Evolutionary conservation across 805 yeast species (phyloP), one percentile per base, ranked within the genome.

Genomic region (Saccharomycopsis schoenii): DNA sequence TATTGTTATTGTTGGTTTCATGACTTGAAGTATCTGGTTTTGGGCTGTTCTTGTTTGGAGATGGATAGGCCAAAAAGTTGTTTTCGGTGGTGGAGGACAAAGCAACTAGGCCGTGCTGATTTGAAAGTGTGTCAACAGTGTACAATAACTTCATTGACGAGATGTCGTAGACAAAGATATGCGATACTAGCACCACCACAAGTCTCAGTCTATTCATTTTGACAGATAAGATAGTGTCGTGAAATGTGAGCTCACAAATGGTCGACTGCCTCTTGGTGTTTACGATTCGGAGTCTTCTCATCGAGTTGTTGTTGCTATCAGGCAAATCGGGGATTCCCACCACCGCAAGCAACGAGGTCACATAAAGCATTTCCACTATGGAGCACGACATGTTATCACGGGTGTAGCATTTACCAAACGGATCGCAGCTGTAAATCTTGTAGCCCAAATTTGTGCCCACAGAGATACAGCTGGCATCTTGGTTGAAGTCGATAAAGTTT

Each of bases 261-360:
- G 77, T 73, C 0, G 81, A 70, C 61, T 74, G 72, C 64, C 72
- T 75, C 70, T 89, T 89, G 1, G 97, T 89, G 73, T 94, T 94
- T 61, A 92, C 77, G 59, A 93, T 84, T 68, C 85, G 84, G 62
- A 93, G 78, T 65, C 91, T 83, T 63, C 97, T 78, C n/a, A 96
- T 96, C 9, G 89, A 83, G 68, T 83, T 77, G 3, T 78, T 72
- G 34, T 21, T 47, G 34, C 21, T 47, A 21, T 47, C 52, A 1
- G 86, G 81, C 62, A 81, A 86, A 62, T 85, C 89, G 0, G 91
- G 91, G 40, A 83, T 69, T 0, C 87, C 89, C n/a, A 87, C 90
- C 14, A 85, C 75, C 4, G 89, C 91, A 36, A 88, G 72, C 50
- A 88, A 73, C 1, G 90, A 84, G 0, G 93, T 85, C 43, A 84